Conservation (phyloP, 345 rosid species). For the Anacardium occidentale region DNA sequence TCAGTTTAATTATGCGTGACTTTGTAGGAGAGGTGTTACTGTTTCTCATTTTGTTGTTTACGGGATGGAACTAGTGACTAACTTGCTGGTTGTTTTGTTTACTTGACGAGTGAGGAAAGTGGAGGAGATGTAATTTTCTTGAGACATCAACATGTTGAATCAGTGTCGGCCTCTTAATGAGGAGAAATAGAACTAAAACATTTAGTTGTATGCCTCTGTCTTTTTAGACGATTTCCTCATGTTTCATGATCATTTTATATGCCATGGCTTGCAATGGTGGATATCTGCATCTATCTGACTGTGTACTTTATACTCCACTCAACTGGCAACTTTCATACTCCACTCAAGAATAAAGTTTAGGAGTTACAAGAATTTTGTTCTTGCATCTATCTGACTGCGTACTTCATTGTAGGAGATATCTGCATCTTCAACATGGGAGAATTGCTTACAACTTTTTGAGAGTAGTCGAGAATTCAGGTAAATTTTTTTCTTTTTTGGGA, state of each 20-base stretch:
- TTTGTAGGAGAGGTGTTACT: neutral
- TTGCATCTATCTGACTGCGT: constrained; percentile 26
- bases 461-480: constrained; percentile 84
- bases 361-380: constrained; percentile 22
- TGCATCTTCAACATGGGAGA: constrained; percentile 82
- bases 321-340: constrained; percentile 1
- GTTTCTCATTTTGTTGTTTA: neutral
- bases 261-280: too few species aligned
- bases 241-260: too few species aligned
- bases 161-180: neutral
- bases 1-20: neutral
- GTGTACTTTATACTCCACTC: too few species aligned
- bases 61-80: neutral
- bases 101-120: neutral
- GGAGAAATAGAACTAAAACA: too few species aligned
- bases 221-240: too few species aligned
- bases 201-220: too few species aligned
- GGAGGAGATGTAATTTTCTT: neutral
- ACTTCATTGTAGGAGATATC: constrained; percentile 62
- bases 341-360: constrained; percentile 17
- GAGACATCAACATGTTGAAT: neutral
- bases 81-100: neutral
- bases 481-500: constrained; percentile 8
- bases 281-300: too few species aligned
- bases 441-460: constrained; percentile 59